phyloP scores from a whole-genome alignment of 495 filamentous ascomycete genomes.

The Aspergillus nidulans region DNA sequence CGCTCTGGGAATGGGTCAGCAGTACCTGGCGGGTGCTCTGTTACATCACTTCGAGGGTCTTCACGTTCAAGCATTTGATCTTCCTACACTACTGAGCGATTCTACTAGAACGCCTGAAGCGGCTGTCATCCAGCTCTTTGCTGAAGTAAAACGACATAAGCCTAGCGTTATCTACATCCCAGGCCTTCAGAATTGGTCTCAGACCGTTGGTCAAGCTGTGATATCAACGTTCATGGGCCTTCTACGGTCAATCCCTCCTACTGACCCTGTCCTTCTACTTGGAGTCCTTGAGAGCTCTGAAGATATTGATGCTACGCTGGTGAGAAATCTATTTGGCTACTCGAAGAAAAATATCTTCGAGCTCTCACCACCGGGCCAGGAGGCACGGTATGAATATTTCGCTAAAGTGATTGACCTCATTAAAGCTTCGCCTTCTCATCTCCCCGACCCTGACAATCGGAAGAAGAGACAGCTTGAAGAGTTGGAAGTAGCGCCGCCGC shows the following conservation, averaged over 20 bases:
- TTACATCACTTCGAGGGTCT: constrained; percentile 87
- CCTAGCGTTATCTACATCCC: constrained; percentile 96
- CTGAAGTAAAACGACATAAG: constrained; percentile 88
- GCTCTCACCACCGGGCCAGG: constrained; percentile 59
- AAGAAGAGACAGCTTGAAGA: constrained; percentile 78
- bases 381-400: constrained; percentile 73
- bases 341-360: constrained; percentile 71
- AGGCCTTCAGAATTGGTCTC: constrained; percentile 80
- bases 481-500: constrained; percentile 69
- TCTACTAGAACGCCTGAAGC: constrained; percentile 74
- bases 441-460: constrained; percentile 78
- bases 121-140: constrained; percentile 81
- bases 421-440: constrained; percentile 71
- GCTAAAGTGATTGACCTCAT: constrained; percentile 65
- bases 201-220: constrained; percentile 58
- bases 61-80: constrained; percentile 92
- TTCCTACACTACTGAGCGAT: constrained; percentile 73
- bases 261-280: constrained; percentile 82
- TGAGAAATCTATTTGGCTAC: constrained; percentile 77
- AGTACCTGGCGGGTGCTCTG: constrained; percentile 81
- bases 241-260: constrained; percentile 71
- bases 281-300: constrained; percentile 69
- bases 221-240: constrained; percentile 77
- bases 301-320: constrained; percentile 53
- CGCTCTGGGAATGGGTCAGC: constrained; percentile 83